A percentile compares a stretch with the other conserved stretches of the same genome.
Conservation (phyloP, 2,329 filamentous ascomycete genomes). For the Pseudogymnoascus sp. region DNA sequence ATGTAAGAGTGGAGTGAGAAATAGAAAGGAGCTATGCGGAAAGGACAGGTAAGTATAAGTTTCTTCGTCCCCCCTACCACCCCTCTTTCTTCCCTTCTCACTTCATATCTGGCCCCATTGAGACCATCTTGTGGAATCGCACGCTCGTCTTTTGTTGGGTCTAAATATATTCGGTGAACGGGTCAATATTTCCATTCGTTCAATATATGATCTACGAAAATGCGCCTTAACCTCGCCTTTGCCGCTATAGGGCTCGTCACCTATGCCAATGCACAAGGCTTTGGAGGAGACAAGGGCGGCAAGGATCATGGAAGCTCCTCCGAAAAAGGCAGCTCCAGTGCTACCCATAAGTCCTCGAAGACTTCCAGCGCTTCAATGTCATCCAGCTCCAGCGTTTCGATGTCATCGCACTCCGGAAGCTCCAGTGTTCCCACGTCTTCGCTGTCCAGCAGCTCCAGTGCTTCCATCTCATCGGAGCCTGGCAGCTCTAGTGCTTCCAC, state of each 20-base stretch:
- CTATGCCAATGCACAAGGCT: background rate
- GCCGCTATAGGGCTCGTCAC: background rate
- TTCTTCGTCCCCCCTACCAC: background rate
- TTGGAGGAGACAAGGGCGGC: background rate
- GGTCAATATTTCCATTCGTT: constrained; percentile 5
- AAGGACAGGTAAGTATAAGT: constrained; percentile 1
- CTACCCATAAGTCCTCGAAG: background rate
- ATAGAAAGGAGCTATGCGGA: background rate
- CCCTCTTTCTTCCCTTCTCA: background rate
- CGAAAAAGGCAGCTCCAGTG: background rate
- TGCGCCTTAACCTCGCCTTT: background rate
- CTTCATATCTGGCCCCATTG: background rate
- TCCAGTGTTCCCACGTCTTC: background rate
- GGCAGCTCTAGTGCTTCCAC: background rate
- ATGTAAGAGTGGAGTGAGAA: constrained; percentile 6
- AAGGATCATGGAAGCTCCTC: background rate
- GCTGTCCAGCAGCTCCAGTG: background rate
- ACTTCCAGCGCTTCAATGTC: background rate
- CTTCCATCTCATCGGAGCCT: background rate
- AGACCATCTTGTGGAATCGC: background rate
- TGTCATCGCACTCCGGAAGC: background rate
- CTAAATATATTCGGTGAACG: constrained; percentile 1
- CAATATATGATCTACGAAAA: constrained; percentile 4
- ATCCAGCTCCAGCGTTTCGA: no score
- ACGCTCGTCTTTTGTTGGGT: background rate